Evolutionary conservation across 73 alveolate genomes (phyloP), one percentile per base, ranked within the genome.

Genomic region (Strombidium stylifer): DNA sequence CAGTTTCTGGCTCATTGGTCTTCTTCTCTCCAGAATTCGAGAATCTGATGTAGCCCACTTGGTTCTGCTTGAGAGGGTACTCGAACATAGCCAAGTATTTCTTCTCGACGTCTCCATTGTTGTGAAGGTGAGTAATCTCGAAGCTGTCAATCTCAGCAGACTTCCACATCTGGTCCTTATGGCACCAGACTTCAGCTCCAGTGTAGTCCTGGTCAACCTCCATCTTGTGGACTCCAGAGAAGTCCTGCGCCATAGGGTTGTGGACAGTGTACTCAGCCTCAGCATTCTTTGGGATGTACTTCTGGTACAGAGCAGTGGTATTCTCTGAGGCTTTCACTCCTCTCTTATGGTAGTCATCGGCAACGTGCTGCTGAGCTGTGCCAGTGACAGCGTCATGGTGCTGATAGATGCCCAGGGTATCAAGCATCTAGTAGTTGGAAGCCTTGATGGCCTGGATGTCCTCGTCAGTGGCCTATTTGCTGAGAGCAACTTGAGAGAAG

Each of bases 341-440:
- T 67, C 58, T 37, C 30, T 55, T 19, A 14, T 51, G 61, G 71
- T 91, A 93, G 58, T 90, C 90, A 37, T 84, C 69, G 8, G 87
- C 83, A 19, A 93, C 99, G 50, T 50, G 81, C 47, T 77, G 40
- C 70, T 54, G 84, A 14, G 75, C 89, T 8, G 99, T 93, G 28
- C 99, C 99, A 31, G 98, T 51, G 21, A 93, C 81, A 4, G 96
- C 98, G 84, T 90, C 97, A 49, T 90, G 97, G 57, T 90, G 97
- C 81, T 84, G 83, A 14, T 50, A 36, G 19, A 89, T 65, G 8
- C 87, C 94, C 61, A 69, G 30, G 4, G 19, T 57, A 53, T 53
- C 69, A 42, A 53, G 18, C 53, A 69, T 16, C 11, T 5, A 11
- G 4, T 11, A 8, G 11, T 34, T 1, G 11, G 58, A 49, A 18